Evolutionary conservation across 768 basidiomycete genomes (phyloP).

Genomic region (Boletus fagicola): DNA sequence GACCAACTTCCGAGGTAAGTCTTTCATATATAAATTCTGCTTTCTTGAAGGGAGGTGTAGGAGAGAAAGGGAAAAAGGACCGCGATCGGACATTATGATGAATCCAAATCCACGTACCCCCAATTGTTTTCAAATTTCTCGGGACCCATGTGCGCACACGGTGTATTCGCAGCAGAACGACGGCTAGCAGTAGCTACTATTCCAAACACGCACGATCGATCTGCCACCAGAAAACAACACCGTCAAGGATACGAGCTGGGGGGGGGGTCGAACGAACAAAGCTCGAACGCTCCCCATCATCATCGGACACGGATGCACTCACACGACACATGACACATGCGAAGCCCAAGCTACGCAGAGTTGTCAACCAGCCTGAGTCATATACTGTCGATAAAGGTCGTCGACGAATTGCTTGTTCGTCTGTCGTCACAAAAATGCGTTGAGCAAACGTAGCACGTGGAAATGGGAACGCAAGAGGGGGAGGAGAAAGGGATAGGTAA

Average conservation of each 20-base stretch:
- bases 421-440: slow-evolving; percentile 32
- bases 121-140: no score
- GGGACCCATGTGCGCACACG: background rate
- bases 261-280: background rate
- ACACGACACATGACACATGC: background rate
- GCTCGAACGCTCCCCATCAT: background rate
- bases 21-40: no score
- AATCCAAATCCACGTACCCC: no score
- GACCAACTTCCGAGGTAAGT: no score
- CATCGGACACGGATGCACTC: background rate
- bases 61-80: no score
- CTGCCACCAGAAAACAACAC: background rate
- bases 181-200: slow-evolving; percentile 9
- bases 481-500: background rate
- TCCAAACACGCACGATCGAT: slow-evolving; percentile 4
- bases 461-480: background rate
- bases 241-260: background rate
- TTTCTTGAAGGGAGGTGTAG: no score
- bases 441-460: background rate
- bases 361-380: slow-evolving; percentile 17
- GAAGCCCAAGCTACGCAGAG: background rate
- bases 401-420: slow-evolving; percentile 68
- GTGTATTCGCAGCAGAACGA: slow-evolving; percentile 15
- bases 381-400: slow-evolving; percentile 54
- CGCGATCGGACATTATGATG: no score